phyloP scores from a whole-genome alignment of 768 basidiomycete species.

The Xerocomellus dryophilus region DNA sequence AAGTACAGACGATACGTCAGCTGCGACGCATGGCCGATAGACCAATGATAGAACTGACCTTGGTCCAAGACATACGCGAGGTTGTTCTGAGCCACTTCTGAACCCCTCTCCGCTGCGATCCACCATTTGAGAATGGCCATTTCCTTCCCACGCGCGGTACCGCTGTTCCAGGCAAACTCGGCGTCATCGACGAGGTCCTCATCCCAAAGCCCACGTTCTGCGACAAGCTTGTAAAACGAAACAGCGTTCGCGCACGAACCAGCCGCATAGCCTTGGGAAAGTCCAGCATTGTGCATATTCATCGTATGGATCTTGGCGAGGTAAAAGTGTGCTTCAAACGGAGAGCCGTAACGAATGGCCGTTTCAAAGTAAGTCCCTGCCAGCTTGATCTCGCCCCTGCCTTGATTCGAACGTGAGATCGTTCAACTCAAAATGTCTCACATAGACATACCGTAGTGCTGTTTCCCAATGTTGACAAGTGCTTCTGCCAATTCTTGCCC shows the following conservation, averaged over 20 bases:
- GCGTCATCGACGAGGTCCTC: conserved; percentile 82
- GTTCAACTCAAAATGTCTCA: neutral
- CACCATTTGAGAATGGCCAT: conserved; percentile 91
- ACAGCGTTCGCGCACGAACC: conserved; percentile 89
- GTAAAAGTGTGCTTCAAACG: conserved; percentile 94
- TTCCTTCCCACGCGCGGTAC: conserved; percentile 69
- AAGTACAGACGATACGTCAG: neutral
- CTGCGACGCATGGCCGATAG: conserved; percentile 33
- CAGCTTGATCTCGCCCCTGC: conserved; percentile 58
- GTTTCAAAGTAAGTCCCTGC: conserved; percentile 79
- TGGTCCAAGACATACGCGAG: conserved; percentile 90
- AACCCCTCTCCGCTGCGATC: conserved; percentile 91
- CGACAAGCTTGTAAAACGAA: conserved; percentile 88
- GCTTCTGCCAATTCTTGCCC: conserved; percentile 89
- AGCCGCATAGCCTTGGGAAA: conserved; percentile 49
- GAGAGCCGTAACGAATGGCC: conserved; percentile 83
- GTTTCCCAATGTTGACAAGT: conserved; percentile 85
- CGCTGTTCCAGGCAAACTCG: conserved; percentile 68
- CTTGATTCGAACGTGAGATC: conserved; percentile 38
- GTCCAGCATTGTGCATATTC: conserved; percentile 42
- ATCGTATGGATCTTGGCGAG: conserved; percentile 77
- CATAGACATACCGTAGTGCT: conserved; percentile 53
- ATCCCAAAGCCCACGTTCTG: conserved; percentile 87
- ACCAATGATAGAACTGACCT: conserved; percentile 48
- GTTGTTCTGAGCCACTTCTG: conserved; percentile 93